A percentile compares a stretch with the other conserved stretches of the same genome.
Conservation (phyloP, 2,329 filamentous ascomycete species). For the Nemania sp. region DNA sequence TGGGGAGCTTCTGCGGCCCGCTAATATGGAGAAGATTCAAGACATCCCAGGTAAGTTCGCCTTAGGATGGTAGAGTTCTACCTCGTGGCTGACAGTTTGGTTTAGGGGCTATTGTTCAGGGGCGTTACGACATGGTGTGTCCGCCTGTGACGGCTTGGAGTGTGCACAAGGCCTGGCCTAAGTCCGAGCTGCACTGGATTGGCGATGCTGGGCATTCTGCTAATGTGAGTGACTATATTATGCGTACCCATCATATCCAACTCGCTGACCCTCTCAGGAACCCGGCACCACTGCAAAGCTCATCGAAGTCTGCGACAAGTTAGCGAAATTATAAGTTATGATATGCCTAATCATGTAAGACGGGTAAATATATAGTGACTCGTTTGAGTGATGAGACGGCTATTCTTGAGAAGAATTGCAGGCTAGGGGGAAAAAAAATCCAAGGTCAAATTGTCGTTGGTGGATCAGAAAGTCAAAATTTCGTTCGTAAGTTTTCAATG, state of each 20-base stretch:
- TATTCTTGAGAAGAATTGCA: too few species aligned
- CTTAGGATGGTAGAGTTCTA: background rate
- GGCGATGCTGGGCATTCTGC: slow-evolving; percentile 34
- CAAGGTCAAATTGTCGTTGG: too few species aligned
- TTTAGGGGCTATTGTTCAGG: slow-evolving; percentile 34
- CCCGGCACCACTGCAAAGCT: slow-evolving; percentile 34
- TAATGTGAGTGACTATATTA: slow-evolving; percentile 12
- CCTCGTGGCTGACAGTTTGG: background rate
- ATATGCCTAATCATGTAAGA: background rate
- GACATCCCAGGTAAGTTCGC: slow-evolving; percentile 32
- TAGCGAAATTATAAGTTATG: slow-evolving; percentile 28
- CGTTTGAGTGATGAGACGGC: too few species aligned
- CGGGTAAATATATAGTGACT: too few species aligned
- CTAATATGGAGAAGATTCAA: slow-evolving; percentile 37
- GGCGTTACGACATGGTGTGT: slow-evolving; percentile 38
- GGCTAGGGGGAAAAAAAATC: too few species aligned
- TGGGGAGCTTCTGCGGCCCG: slow-evolving; percentile 29
- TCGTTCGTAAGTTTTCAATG: too few species aligned
- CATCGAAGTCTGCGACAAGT: slow-evolving; percentile 33
- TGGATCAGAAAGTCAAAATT: too few species aligned
- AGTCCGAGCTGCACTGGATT: slow-evolving; percentile 32
- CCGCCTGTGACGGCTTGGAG: slow-evolving; percentile 35
- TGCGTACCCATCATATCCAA: too few species aligned
- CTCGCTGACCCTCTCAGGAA: slow-evolving; percentile 24
- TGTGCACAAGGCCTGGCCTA: slow-evolving; percentile 37